Evolutionary conservation across 2,329 filamentous ascomycete species (phyloP).

Genomic region (Alternaria panax): DNA sequence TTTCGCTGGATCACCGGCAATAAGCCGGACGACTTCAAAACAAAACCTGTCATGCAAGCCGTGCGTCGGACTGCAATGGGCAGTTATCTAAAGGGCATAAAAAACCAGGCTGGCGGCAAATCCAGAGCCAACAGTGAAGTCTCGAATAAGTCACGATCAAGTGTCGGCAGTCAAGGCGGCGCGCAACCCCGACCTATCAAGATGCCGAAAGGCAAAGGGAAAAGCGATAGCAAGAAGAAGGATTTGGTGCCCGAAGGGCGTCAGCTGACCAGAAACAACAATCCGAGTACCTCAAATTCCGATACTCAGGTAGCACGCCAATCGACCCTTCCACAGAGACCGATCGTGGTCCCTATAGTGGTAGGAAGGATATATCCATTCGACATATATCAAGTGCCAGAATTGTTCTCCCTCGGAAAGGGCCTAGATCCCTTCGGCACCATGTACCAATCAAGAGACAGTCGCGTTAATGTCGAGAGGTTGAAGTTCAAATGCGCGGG

Average conservation of each 20-base stretch:
- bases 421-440: conserved; percentile 46
- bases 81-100: conserved; percentile 35
- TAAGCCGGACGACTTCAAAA: conserved; percentile 42
- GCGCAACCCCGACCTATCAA: conserved; percentile 12
- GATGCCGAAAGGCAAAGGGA: neutral
- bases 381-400: conserved; percentile 20
- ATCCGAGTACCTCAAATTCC: conserved; percentile 6
- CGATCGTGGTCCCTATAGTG: conserved; percentile 32
- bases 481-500: conserved; percentile 47
- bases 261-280: conserved; percentile 2
- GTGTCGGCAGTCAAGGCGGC: conserved; percentile 23
- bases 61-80: conserved; percentile 49
- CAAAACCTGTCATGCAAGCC: conserved; percentile 41
- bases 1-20: conserved; percentile 46
- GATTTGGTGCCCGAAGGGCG: conserved; percentile 15
- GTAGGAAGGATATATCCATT: conserved; percentile 24
- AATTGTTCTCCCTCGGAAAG: conserved; percentile 40
- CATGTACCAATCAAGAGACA: conserved; percentile 43
- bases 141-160: conserved; percentile 25
- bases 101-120: conserved; percentile 21
- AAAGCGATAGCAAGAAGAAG: conserved; percentile 1
- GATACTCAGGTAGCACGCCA: conserved; percentile 19
- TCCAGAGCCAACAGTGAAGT: conserved; percentile 25
- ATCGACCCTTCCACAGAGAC: conserved; percentile 25
- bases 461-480: conserved; percentile 40